Conservation (phyloP, 2,329 filamentous ascomycete species). For the Aspergillus ochraceoroseus region DNA sequence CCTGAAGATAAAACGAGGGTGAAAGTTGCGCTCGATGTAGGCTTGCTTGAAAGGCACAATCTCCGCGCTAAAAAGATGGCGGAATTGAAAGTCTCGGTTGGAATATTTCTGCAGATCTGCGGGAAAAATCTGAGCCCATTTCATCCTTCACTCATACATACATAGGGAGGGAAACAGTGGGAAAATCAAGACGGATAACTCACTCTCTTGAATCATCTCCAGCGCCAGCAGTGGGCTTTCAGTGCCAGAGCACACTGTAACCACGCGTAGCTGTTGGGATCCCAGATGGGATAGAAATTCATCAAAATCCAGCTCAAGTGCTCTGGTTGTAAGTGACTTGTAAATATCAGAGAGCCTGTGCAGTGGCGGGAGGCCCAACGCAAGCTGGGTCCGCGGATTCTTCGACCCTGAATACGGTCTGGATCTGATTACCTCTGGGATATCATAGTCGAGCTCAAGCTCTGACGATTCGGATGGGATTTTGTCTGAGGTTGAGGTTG, state of each 20-base stretch:
- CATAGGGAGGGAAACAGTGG: not conserved
- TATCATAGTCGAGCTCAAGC: constrained; percentile 8
- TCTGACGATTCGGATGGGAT: not conserved
- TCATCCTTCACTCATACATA: not conserved
- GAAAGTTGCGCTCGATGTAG: constrained; percentile 59
- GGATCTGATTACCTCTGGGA: constrained; percentile 24
- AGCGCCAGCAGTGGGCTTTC: constrained; percentile 67
- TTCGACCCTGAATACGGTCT: constrained; percentile 13
- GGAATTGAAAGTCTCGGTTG: constrained; percentile 40
- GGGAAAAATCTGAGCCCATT: not conserved
- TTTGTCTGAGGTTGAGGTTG: not conserved
- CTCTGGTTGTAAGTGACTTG: constrained; percentile 24
- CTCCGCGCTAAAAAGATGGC: constrained; percentile 60
- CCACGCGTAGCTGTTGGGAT: constrained; percentile 51
- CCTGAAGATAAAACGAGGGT: constrained; percentile 51
- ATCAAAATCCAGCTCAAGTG: constrained; percentile 35
- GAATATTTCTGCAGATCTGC: constrained; percentile 34
- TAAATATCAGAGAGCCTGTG: constrained; percentile 29
- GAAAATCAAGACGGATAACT: too few relatives aligned
- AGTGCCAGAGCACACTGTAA: constrained; percentile 73
- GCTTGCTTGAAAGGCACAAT: constrained; percentile 61
- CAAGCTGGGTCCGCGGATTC: constrained; percentile 16
- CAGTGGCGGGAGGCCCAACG: constrained; percentile 25
- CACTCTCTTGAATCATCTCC: constrained; percentile 51
- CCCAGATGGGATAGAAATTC: constrained; percentile 40